A percentile compares a stretch with the other conserved stretches of the same genome.
phyloP scores from a whole-genome alignment of 345 rosid species.

The Laguncularia racemosa region DNA sequence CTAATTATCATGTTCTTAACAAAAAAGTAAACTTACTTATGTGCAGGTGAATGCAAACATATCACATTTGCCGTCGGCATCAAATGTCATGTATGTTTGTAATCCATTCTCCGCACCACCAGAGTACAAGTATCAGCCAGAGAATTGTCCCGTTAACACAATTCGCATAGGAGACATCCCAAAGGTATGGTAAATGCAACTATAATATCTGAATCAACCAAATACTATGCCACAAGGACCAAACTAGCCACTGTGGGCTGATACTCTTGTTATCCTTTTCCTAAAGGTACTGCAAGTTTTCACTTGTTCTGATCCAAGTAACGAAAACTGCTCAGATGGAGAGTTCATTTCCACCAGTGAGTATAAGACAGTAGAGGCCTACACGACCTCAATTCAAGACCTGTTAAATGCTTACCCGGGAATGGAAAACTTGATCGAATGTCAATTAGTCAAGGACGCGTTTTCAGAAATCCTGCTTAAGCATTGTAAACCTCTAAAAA shows the following conservation, averaged over 20 bases:
- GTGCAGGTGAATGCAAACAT: constrained; percentile 53
- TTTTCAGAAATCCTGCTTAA: constrained; percentile 36
- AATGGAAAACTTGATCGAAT: constrained; percentile 45
- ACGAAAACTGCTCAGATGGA: constrained; percentile 32
- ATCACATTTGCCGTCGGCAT: constrained; percentile 20
- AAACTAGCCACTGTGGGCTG: neutral
- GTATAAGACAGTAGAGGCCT: constrained; percentile 29
- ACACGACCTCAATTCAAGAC: constrained; percentile 41
- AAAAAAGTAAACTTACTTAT: neutral
- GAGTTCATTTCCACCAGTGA: constrained; percentile 26
- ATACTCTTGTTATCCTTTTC: neutral
- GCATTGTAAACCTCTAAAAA: constrained; percentile 53
- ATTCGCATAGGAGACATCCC: constrained; percentile 51
- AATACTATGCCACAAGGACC: neutral
- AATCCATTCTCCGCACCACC: constrained; percentile 72
- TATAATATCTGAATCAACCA: neutral
- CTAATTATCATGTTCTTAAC: neutral
- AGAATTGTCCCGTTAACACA: constrained; percentile 40
- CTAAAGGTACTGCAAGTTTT: constrained; percentile 25
- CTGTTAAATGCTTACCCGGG: constrained; percentile 48
- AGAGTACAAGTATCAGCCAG: constrained; percentile 29
- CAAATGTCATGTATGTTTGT: constrained; percentile 29
- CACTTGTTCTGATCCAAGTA: constrained; percentile 34
- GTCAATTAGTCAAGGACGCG: constrained; percentile 47
- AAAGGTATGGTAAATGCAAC: constrained; percentile 17